Percentiles rank a stretch among this genome's conserved stretches.
Conservation (phyloP, 2,329 filamentous ascomycete species). For the Colletotrichum tamarilloi region DNA sequence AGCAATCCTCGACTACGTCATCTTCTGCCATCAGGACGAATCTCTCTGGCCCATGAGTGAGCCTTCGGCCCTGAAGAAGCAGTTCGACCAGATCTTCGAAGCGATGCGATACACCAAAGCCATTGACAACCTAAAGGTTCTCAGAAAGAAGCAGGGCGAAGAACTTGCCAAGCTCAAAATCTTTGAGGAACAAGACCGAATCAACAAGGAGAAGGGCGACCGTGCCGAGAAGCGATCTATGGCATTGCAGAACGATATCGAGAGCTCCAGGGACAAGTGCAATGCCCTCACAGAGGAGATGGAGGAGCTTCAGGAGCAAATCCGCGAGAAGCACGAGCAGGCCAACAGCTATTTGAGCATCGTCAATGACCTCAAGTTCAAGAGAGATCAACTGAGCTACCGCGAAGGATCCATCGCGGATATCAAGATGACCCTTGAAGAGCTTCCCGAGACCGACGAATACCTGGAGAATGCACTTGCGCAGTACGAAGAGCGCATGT, state of each 20-base stretch:
- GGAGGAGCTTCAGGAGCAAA: conserved; percentile 66
- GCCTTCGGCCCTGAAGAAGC: conserved; percentile 86
- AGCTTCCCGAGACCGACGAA: conserved; percentile 82
- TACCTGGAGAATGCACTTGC: conserved; percentile 77
- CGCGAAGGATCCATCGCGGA: conserved; percentile 77
- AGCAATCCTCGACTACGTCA: conserved; percentile 92
- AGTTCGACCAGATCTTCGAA: conserved; percentile 98
- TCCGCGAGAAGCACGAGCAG: conserved; percentile 76
- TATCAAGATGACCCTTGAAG: conserved; percentile 77
- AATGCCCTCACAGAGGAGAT: conserved; percentile 70
- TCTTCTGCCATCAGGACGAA: conserved; percentile 99
- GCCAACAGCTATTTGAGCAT: conserved; percentile 80
- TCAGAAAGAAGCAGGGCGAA: conserved; percentile 85
- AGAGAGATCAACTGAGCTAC: conserved; percentile 78
- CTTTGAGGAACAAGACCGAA: conserved; percentile 80
- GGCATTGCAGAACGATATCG: conserved; percentile 74
- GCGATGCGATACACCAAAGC: conserved; percentile 97
- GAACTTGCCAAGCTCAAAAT: conserved; percentile 79
- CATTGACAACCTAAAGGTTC: conserved; percentile 90
- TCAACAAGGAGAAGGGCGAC: conserved; percentile 86
- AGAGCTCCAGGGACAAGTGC: conserved; percentile 68
- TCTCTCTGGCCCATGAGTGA: conserved; percentile 97
- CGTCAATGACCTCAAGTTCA: conserved; percentile 79
- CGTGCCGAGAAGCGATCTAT: conserved; percentile 74
- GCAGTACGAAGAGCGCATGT: conserved; percentile 82